Evolutionary conservation across 2,329 filamentous ascomycete species (phyloP).

Genomic region (Alternaria dauci): DNA sequence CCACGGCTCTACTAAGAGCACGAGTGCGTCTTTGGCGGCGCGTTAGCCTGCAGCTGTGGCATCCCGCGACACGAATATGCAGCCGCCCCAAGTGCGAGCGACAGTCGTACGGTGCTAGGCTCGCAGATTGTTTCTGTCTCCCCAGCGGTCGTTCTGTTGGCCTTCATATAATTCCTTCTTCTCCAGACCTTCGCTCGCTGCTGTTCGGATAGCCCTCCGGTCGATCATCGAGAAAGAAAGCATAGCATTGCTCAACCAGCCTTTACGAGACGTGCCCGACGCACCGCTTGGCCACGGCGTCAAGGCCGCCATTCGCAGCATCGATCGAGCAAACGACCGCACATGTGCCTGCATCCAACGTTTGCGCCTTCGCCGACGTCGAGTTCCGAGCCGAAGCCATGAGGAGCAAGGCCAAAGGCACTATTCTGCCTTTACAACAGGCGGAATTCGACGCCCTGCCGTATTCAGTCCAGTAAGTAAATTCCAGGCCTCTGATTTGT

Average conservation of each 20-base stretch:
- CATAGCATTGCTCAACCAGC: slow-evolving; percentile 1
- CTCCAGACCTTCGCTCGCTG: slow-evolving; percentile 8
- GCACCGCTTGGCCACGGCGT: slow-evolving; percentile 22
- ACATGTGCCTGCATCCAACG: slow-evolving; percentile 16
- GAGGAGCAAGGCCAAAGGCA: slow-evolving; percentile 36
- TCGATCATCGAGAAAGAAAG: slow-evolving; percentile 17
- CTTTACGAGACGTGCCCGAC: slow-evolving; percentile 22
- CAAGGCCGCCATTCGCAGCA: slow-evolving; percentile 10
- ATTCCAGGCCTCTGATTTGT: slow-evolving; percentile 24
- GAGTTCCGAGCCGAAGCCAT: slow-evolving; percentile 33
- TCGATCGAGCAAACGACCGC: slow-evolving; percentile 12
- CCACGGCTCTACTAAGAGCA: slow-evolving; percentile 22
- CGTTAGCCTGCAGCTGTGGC: slow-evolving; percentile 31
- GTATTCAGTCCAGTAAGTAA: slow-evolving; percentile 54
- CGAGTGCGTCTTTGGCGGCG: slow-evolving; percentile 19
- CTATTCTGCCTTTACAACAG: slow-evolving; percentile 41
- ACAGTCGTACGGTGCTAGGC: slow-evolving; percentile 22
- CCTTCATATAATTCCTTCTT: slow-evolving; percentile 18
- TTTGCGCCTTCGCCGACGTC: slow-evolving; percentile 21
- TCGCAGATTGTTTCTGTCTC: slow-evolving; percentile 11
- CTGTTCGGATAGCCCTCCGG: slow-evolving; percentile 20
- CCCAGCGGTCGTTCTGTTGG: slow-evolving; percentile 5
- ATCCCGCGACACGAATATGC: slow-evolving; percentile 33
- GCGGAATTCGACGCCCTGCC: slow-evolving; percentile 55
- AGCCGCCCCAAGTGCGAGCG: slow-evolving; percentile 20